These are phyloP conservation scores for Ceratocystis ficicola DNA, from an alignment of 2,329 filamentous ascomycete species.

Conservation along the genomic window DNA sequence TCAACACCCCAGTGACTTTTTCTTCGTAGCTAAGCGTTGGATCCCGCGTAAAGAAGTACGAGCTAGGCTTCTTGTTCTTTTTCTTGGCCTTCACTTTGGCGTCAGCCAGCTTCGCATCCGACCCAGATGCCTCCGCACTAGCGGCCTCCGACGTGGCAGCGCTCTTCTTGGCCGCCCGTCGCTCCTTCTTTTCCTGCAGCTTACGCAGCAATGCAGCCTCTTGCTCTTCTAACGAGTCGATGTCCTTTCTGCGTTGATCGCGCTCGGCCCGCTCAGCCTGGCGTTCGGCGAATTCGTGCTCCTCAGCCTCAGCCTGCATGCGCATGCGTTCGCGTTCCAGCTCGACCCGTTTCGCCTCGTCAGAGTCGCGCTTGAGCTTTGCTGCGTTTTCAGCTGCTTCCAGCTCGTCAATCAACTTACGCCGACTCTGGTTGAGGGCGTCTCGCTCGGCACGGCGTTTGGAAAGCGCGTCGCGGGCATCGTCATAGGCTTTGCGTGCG, in stretches of 20 bases:
- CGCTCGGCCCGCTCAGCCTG: slow-evolving; percentile 15
- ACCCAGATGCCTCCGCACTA: slow-evolving; percentile 20
- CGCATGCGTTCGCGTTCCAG: slow-evolving; percentile 30
- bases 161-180: slow-evolving; percentile 30
- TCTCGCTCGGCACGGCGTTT: slow-evolving; percentile 60
- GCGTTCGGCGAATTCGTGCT: slow-evolving; percentile 5
- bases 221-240: slow-evolving; percentile 27
- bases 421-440: slow-evolving; percentile 58
- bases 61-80: slow-evolving; percentile 17
- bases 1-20: slow-evolving; percentile 25
- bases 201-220: slow-evolving; percentile 24
- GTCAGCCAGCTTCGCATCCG: slow-evolving; percentile 14
- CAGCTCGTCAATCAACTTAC: slow-evolving; percentile 74
- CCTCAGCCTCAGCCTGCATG: slow-evolving; percentile 29
- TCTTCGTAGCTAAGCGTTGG: slow-evolving; percentile 23
- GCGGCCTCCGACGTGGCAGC: slow-evolving; percentile 14
- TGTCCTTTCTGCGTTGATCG: slow-evolving; percentile 26
- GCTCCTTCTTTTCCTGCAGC: slow-evolving; percentile 27
- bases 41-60: slow-evolving; percentile 22
- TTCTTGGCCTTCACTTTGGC: slow-evolving; percentile 13
- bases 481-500: slow-evolving; percentile 66
- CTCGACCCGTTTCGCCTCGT: slow-evolving; percentile 31
- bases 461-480: slow-evolving; percentile 56
- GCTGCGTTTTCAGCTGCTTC: slow-evolving; percentile 62
- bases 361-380: slow-evolving; percentile 45